Base-by-base conservation (phyloP, 2,329 filamentous ascomycete genomes). In the Colletotrichum destructivum region DNA sequence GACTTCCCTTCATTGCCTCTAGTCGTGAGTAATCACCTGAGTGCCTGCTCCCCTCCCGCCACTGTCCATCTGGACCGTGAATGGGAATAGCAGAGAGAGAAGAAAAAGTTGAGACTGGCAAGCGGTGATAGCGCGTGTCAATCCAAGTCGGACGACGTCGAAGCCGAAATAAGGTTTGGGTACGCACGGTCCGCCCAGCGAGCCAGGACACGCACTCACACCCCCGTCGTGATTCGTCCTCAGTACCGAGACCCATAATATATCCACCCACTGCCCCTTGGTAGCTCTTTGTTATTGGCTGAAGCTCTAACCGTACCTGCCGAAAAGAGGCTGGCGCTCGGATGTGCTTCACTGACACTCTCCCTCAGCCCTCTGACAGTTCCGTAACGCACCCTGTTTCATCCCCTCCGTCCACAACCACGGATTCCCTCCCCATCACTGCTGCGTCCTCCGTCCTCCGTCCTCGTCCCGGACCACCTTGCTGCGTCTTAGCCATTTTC, bases 151-250 rank as follows among this genome's bases (percentile, higher is more conserved):
- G 78, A 77, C 75, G 73, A 68, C 72, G 71, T 71, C 73, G 76
- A 75, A 80, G 79, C 79, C 79, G 80, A 80, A 81, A 77, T 81
- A 81, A 81, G 76, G 78, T 80, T 81, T 74, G 47, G 52, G 54
- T 51, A 62, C 73, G 68, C 61, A 72, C 60, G 7, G 55, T 5
- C 21, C 55, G 21, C 35, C n/a, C 15, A 35, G 46, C 46, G 67
- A 62, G 11, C 61, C 49, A 42, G 52, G 42, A 56, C 38, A 12
- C 18, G 5, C 8, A 42, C 35, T 23, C 52, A 23, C 55, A 64
- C 78, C 66, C 78, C 79, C 31, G 18, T 3, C 16, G 35, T 11
- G 35, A 38, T 38, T 38, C 35, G 13, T 9, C 9, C 2, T 6
- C 18, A 12, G 54, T 40, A 40, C 4, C 31, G 12, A 21, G 31